Evolutionary conservation across 768 basidiomycete genomes (phyloP).

Genomic region (Termitomyces sp.): DNA sequence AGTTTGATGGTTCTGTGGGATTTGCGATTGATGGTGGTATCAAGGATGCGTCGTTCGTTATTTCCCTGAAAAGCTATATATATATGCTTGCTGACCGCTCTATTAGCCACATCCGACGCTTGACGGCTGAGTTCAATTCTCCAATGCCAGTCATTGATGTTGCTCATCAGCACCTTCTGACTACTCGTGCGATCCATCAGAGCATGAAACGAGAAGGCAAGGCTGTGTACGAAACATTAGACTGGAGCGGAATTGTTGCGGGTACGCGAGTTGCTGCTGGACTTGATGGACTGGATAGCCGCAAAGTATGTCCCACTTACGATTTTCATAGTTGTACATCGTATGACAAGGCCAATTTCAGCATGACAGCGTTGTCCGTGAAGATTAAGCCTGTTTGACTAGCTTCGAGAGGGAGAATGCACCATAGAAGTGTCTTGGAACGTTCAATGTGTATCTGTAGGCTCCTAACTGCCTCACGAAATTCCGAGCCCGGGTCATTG

Average conservation of each 20-base stretch:
- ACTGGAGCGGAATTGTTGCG: conserved; percentile 81
- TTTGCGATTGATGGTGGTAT: conserved; percentile 86
- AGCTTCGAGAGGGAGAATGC: background rate
- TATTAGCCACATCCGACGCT: conserved; percentile 58
- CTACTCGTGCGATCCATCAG: conserved; percentile 68
- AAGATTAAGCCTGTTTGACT: conserved; percentile 8
- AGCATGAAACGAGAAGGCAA: conserved; percentile 38
- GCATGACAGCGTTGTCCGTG: conserved; percentile 17
- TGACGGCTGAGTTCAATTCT: conserved; percentile 58
- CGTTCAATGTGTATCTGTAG: background rate
- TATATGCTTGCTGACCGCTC: background rate
- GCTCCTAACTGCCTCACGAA: background rate
- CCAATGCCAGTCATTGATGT: conserved; percentile 70
- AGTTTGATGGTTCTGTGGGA: conserved; percentile 69
- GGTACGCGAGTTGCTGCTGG: conserved; percentile 76
- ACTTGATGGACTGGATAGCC: conserved; percentile 37
- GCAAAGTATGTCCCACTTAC: conserved; percentile 22
- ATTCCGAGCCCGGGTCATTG: background rate
- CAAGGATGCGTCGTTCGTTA: conserved; percentile 66
- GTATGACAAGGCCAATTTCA: background rate
- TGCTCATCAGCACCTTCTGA: conserved; percentile 75
- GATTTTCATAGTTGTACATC: background rate
- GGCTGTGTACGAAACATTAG: conserved; percentile 50
- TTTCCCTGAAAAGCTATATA: background rate
- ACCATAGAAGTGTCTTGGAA: background rate